Conservation (phyloP, 1,139 yeast genomes). For the Saccharomycopsis phalli region DNA sequence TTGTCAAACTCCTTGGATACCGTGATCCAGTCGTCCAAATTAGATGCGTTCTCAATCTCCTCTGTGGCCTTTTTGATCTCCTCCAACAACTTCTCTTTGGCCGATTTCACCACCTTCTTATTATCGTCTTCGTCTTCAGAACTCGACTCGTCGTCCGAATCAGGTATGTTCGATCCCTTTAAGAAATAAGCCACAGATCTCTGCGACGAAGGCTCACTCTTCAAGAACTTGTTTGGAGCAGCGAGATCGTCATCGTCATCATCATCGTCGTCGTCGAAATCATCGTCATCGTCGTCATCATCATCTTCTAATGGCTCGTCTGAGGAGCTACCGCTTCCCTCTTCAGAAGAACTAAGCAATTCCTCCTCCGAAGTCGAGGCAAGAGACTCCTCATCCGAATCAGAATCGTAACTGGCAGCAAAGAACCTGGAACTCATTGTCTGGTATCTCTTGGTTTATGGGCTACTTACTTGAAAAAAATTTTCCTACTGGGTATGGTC, state of each 20-base stretch:
- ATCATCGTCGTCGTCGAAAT: slow-evolving; percentile 29
- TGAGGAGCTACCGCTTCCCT: slow-evolving; percentile 42
- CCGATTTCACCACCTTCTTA: slow-evolving; percentile 82
- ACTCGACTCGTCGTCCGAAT: slow-evolving; percentile 40
- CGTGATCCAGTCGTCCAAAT: slow-evolving; percentile 47
- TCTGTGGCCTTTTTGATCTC: slow-evolving; percentile 72
- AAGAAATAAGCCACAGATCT: slow-evolving; percentile 51
- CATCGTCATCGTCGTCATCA: slow-evolving; percentile 28
- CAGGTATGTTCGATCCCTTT: slow-evolving; percentile 45
- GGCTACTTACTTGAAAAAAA: background rate
- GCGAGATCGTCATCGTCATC: slow-evolving; percentile 38
- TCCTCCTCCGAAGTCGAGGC: slow-evolving; percentile 61
- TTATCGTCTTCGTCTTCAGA: slow-evolving; percentile 52
- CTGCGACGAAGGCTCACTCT: slow-evolving; percentile 8
- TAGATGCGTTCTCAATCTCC: slow-evolving; percentile 42
- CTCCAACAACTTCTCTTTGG: slow-evolving; percentile 85
- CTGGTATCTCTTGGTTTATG: background rate
- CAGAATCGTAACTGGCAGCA: slow-evolving; percentile 19
- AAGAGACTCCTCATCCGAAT: slow-evolving; percentile 60
- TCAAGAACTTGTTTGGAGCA: slow-evolving; percentile 25
- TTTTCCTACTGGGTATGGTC: background rate
- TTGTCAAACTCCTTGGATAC: slow-evolving; percentile 74
- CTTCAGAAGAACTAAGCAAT: slow-evolving; percentile 40
- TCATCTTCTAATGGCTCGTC: slow-evolving; percentile 32
- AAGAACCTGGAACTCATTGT: slow-evolving; percentile 17